Evolutionary conservation across 768 basidiomycete species (phyloP).

Genomic region (Gloeophyllum trabeum): DNA sequence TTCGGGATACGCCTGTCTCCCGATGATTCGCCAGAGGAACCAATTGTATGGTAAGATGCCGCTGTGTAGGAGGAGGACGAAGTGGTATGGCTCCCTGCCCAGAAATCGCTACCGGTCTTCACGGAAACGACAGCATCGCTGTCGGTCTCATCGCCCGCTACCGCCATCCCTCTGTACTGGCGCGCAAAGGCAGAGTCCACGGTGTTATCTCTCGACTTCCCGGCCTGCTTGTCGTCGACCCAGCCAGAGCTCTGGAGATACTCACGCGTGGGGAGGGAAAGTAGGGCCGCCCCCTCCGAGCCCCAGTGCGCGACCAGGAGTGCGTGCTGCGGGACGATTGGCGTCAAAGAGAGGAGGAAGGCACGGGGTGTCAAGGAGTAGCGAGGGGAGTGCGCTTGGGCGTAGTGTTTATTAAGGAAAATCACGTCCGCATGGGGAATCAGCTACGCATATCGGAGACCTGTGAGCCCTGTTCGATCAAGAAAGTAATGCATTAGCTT

Average conservation of each 20-base stretch:
- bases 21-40: constrained; percentile 12
- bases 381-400: constrained; percentile 45
- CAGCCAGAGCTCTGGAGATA: constrained; percentile 83
- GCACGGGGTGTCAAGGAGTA: constrained; percentile 61
- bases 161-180: not conserved
- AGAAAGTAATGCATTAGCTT: no score
- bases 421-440: constrained; percentile 76
- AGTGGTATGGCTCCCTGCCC: constrained; percentile 47
- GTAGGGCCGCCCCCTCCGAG: constrained; percentile 65
- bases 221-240: constrained; percentile 56
- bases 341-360: constrained; percentile 62
- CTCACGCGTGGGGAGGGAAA: constrained; percentile 73
- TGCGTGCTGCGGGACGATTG: constrained; percentile 59
- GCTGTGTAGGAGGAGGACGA: constrained; percentile 42
- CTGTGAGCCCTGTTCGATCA: no score
- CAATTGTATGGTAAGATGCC: constrained; percentile 7
- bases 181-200: not conserved
- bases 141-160: not conserved
- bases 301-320: constrained; percentile 80
- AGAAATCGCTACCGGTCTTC: constrained; percentile 68
- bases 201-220: not conserved
- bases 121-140: constrained; percentile 28
- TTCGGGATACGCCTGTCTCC: constrained; percentile 14
- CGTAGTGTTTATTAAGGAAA: constrained; percentile 70
- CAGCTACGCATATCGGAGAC: no score